Conservation (phyloP, 148 eudicot species). For the Diospyros kaki region DNA sequence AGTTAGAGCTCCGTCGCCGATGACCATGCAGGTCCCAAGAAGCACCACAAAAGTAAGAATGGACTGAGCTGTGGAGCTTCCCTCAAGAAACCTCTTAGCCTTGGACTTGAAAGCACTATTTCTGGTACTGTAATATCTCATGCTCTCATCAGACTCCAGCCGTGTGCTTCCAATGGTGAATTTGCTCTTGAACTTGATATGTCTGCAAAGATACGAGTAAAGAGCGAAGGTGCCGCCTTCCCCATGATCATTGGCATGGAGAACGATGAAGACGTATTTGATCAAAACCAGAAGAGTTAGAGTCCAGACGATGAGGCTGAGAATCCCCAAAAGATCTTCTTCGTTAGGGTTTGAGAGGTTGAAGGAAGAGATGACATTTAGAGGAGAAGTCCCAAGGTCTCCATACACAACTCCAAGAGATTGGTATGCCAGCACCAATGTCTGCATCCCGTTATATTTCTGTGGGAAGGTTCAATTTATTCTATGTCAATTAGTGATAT, state of each 20-base stretch:
- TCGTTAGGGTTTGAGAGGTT: constrained; percentile 51
- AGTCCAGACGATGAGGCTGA: constrained; percentile 70
- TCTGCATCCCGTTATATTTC: constrained; percentile 35
- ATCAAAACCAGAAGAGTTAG: constrained; percentile 60
- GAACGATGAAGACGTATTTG: constrained; percentile 55
- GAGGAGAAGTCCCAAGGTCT: constrained; percentile 65
- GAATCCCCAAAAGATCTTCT: constrained; percentile 63
- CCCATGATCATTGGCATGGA: constrained; percentile 70
- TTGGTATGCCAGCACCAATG: constrained; percentile 48
- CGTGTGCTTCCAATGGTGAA: constrained; percentile 49
- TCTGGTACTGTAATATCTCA: constrained; percentile 16
- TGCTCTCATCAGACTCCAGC: constrained; percentile 12
- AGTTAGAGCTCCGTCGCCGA: constrained; percentile 74
- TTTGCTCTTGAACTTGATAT: too few relatives aligned
- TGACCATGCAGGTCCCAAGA: constrained; percentile 77
- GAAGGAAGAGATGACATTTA: constrained; percentile 68
- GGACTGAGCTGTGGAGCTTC: constrained; percentile 54
- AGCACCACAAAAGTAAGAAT: constrained; percentile 56
- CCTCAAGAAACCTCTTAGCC: constrained; percentile 46
- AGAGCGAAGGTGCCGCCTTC: constrained; percentile 82
- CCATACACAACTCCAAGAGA: constrained; percentile 65
- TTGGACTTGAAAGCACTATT: constrained; percentile 23
- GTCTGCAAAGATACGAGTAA: constrained; percentile 62
- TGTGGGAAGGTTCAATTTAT: too few relatives aligned
- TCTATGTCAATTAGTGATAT: too few relatives aligned